Evolutionary conservation across 2,329 filamentous ascomycete genomes (phyloP).

Genomic region (Aureobasidium sp.): DNA sequence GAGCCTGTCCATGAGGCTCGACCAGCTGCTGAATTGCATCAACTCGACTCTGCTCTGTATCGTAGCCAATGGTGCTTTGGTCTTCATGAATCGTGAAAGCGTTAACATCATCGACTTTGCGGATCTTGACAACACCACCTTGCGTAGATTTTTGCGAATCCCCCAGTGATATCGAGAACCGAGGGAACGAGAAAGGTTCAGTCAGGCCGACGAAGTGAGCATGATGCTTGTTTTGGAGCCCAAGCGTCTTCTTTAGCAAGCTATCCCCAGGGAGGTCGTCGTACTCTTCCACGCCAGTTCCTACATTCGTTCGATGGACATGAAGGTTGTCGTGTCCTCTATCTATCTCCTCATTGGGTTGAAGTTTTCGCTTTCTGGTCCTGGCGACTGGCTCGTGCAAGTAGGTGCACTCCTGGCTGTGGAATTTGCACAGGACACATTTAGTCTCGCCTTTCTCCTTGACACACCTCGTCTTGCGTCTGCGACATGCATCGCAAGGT

Average conservation of each 20-base stretch:
- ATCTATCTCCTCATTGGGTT: neutral
- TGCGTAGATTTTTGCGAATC: neutral
- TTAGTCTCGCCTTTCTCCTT: constrained; percentile 18
- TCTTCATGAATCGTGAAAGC: constrained; percentile 60
- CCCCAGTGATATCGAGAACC: neutral
- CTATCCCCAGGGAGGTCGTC: constrained; percentile 60
- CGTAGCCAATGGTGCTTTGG: constrained; percentile 17
- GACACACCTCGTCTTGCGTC: constrained; percentile 20
- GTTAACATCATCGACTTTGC: constrained; percentile 11
- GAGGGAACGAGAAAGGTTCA: constrained; percentile 12
- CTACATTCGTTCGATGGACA: neutral
- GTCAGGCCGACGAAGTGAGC: constrained; percentile 21
- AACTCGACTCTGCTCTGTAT: constrained; percentile 37
- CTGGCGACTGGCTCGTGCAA: constrained; percentile 36
- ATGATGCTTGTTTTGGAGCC: constrained; percentile 23
- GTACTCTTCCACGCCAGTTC: constrained; percentile 54
- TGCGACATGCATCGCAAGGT: constrained; percentile 16
- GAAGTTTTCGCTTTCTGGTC: constrained; percentile 9
- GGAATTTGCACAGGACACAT: constrained; percentile 44
- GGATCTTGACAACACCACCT: neutral
- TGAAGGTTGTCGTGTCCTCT: constrained; percentile 11
- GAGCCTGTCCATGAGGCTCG: constrained; percentile 57
- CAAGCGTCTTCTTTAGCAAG: constrained; percentile 54
- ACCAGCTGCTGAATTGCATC: constrained; percentile 65
- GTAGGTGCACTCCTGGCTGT: constrained; percentile 70